Evolutionary conservation across 108 stramenopile species (phyloP), one percentile per base, ranked within the genome.

Genomic region (Schizochytrium sp.): DNA sequence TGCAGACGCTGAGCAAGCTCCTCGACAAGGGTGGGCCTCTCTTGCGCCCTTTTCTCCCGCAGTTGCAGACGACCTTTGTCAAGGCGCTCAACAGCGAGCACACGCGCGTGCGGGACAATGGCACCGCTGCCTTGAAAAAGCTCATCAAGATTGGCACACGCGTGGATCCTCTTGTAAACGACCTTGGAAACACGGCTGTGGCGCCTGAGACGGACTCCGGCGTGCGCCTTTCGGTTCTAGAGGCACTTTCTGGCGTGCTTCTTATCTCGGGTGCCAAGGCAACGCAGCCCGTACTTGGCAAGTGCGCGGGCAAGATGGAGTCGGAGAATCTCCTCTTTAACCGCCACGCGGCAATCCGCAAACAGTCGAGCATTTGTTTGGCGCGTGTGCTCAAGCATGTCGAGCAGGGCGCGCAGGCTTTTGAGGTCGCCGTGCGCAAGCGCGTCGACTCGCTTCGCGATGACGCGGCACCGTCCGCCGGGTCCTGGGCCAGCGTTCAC

Each of bases 41-140:
- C 34, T 92, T 99, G 28, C 95, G 97, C 90, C 97, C 98, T 6
- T 98, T 99, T 87, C 97, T 98, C 29, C 99, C 99, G 16, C 99
- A 99, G 90, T 98, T 99, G 59, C 99, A 99, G 88, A 99, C 99
- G 18, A 99, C 99, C 5, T 98, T 99, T 89, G 96, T 98, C 28
- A 99, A 99, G 91, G 96, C 97, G n/a, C 93, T 99, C 8, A 95
- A 96, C 47, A 98, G 98, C 92, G 95, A 96, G 19, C 95, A 94
- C 5, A 94, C 96, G n/a, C 93, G 94, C 87, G 97, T 97, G n/a
- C 94, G 98, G 53, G 72, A 94, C 8, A 95, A 94, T 71, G 98
- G 96, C 21, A 95, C 95, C 60, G 72, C 72, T 18, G 97, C 98
- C 55, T 93, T 98, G 8, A 95, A 95, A 4, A 91, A 97, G 21